Base-by-base conservation (phyloP, 2,329 filamentous ascomycete genomes). In the Clarireedia hainanense region DNA sequence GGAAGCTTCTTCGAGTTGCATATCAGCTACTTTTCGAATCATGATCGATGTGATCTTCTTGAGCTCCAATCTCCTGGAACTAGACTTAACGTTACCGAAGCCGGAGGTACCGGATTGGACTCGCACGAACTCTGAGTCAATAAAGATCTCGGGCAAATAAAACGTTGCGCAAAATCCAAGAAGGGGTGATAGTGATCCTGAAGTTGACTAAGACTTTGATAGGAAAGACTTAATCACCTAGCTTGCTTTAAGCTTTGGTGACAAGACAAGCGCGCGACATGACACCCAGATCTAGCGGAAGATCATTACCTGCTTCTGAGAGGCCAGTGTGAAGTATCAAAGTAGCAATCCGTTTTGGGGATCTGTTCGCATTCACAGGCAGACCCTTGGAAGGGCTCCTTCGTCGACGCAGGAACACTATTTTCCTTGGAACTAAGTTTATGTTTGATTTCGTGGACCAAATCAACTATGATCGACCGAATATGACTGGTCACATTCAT, bases 161-260 rank as follows among this genome's bases (percentile, higher is more conserved):
- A 49, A 57, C 42, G 60, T 58, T 50, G 60, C 50, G 56, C 57
- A 58, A 58, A 53, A 26, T 47, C 14, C 40, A 50, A 23, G 12
- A 36, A 27, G 24, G 48, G 36, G n/a, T 26, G 30, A 51, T 56
- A 27, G 24, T 50, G 47, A 12, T 46, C 30, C 42, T 46, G 36
- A 27, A 47, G 46, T 49, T 50, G 10, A 34, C 51, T 40, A 50
- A 57, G 37, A 57, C 30, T 50, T 54, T 49, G 56, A 27, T 42
- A 39, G 55, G 43, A 51, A 47, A 10, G 34, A 50, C 42, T 60
- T 55, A 52, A 60, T 55, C 56, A 55, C 52, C 55, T 60, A 58
- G 57, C 57, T 58, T 42, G 50, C 55, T 58, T 59, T 58, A 61
- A 61, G 54, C 56, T 62, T 61, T 58, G 55, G 57, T 60, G 53